Conservation (phyloP, 495 filamentous ascomycete species). For the Recurvomyces mirabilis region DNA sequence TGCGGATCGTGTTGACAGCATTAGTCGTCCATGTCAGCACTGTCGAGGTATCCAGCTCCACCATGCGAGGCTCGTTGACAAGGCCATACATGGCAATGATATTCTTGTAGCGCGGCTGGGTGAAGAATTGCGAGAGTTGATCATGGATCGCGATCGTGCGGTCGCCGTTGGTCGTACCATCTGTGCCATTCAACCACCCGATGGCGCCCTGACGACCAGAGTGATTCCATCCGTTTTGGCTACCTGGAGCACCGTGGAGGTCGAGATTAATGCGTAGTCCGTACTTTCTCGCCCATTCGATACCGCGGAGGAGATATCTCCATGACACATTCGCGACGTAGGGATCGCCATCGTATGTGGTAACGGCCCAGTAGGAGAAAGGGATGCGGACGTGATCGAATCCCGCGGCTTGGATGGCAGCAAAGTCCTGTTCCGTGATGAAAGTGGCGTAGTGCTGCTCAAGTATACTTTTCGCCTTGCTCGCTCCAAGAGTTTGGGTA, state of each 20-base stretch:
- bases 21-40: constrained; percentile 30
- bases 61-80: constrained; percentile 34
- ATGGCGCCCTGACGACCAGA: constrained; percentile 54
- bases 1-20: constrained; percentile 28
- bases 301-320: constrained; percentile 85
- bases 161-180: constrained; percentile 32
- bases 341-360: constrained; percentile 73
- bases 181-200: constrained; percentile 36
- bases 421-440: constrained; percentile 70
- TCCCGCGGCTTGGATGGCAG: constrained; percentile 73
- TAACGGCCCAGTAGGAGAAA: constrained; percentile 91
- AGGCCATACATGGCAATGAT: constrained; percentile 35
- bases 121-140: constrained; percentile 33
- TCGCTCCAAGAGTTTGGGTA: constrained; percentile 52
- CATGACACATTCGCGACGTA: constrained; percentile 81
- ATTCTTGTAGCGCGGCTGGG: constrained; percentile 34
- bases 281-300: constrained; percentile 89
- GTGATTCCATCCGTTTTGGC: constrained; percentile 78
- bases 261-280: constrained; percentile 92
- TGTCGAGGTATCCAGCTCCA: constrained; percentile 33
- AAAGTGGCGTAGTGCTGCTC: constrained; percentile 89
- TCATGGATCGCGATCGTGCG: constrained; percentile 33
- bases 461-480: constrained; percentile 47
- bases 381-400: constrained; percentile 94
- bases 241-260: constrained; percentile 70